Evolutionary conservation across 2,329 filamentous ascomycete genomes (phyloP).

Genomic region (Botryotinia globosa): DNA sequence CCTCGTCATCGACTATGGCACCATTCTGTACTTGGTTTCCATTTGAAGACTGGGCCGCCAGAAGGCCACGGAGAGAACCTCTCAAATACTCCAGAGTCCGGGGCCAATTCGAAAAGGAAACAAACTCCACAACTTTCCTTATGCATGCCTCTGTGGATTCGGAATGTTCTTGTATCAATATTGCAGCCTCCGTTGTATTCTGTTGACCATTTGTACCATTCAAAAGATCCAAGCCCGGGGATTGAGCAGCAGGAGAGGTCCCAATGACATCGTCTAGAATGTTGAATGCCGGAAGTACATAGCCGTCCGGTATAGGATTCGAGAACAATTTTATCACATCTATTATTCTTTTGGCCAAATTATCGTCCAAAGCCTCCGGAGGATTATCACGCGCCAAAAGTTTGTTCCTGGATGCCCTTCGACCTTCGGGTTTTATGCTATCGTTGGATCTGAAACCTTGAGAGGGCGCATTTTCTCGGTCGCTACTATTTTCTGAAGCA

Average conservation of each 20-base stretch:
- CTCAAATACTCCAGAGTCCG: slow-evolving; percentile 58
- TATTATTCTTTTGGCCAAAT: slow-evolving; percentile 54
- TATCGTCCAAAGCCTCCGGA: slow-evolving; percentile 45
- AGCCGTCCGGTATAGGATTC: slow-evolving; percentile 57
- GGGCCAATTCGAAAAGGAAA: slow-evolving; percentile 63
- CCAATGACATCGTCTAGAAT: slow-evolving; percentile 51
- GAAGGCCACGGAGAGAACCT: slow-evolving; percentile 39
- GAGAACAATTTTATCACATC: slow-evolving; percentile 56
- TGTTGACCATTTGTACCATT: slow-evolving; percentile 33
- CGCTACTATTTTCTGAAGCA: slow-evolving; percentile 25
- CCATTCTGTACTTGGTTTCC: slow-evolving; percentile 31
- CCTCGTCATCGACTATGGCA: slow-evolving; percentile 36
- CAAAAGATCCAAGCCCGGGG: slow-evolving; percentile 23
- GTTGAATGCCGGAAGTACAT: slow-evolving; percentile 53
- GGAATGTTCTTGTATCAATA: slow-evolving; percentile 34
- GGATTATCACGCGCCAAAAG: slow-evolving; percentile 28
- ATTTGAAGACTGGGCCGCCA: slow-evolving; percentile 32
- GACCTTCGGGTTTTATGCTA: slow-evolving; percentile 25
- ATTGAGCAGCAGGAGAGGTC: slow-evolving; percentile 35
- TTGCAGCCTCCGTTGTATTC: slow-evolving; percentile 33
- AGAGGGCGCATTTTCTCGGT: slow-evolving; percentile 30
- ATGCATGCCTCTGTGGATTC: slow-evolving; percentile 54
- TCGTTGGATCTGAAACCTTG: slow-evolving; percentile 23
- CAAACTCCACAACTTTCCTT: slow-evolving; percentile 58
- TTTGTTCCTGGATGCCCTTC: slow-evolving; percentile 32